Conservation (phyloP, 1,284 basidiomycete species). For the Athelia psychrophila region DNA sequence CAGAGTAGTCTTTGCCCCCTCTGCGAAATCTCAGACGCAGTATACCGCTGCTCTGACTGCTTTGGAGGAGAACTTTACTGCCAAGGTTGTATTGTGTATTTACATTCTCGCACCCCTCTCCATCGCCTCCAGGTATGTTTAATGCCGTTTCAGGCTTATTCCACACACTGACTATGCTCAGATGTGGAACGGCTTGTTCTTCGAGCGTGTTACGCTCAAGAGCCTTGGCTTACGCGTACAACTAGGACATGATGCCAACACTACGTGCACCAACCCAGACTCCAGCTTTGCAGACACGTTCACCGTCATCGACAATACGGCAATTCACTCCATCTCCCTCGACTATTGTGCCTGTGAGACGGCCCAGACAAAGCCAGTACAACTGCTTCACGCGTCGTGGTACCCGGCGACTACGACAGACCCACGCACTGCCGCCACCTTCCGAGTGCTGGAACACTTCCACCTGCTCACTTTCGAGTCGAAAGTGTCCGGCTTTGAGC, state of each 20-base stretch:
- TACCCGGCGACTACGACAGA: conserved; percentile 14
- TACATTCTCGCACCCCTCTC: neutral
- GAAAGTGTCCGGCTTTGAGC: conserved; percentile 8
- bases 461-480: conserved; percentile 14
- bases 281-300: conserved; percentile 13
- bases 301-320: conserved; percentile 25
- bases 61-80: too few relatives aligned
- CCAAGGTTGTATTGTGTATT: too few relatives aligned
- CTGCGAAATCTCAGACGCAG: too few relatives aligned
- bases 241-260: conserved; percentile 14
- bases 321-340: conserved; percentile 26
- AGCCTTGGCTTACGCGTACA: conserved; percentile 19
- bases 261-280: conserved; percentile 10
- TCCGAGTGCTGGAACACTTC: conserved; percentile 13
- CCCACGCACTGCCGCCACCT: conserved; percentile 17
- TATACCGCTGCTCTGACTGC: too few relatives aligned
- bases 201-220: conserved; percentile 10
- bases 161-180: neutral
- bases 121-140: neutral
- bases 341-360: conserved; percentile 28
- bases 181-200: neutral
- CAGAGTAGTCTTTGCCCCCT: too few relatives aligned
- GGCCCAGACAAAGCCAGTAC: conserved; percentile 2
- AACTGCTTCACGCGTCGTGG: conserved; percentile 15
- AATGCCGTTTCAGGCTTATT: neutral